Evolutionary conservation across 257 asterid species (phyloP), one percentile per base, ranked within the genome.

Genomic region (Ligustrum vulgare): DNA sequence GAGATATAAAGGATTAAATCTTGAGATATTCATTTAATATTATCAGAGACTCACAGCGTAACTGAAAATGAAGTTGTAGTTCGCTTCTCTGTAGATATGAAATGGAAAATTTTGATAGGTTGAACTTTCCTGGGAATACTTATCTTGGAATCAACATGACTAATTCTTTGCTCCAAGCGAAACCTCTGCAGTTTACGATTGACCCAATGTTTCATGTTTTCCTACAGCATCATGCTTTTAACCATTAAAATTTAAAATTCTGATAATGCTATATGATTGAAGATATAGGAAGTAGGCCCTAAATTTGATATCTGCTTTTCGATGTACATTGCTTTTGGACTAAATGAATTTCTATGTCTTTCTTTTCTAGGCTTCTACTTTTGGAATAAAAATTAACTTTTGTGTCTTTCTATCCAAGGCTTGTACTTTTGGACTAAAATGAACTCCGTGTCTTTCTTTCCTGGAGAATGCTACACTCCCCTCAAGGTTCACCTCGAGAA

Each of bases 371-470:
- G 51, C 28, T 25, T 39, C 8, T 22, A 35, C 39, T 35, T 35
- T 35, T 72, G 43, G 11, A 74, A 20, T 31, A 35, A 67, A 23
- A 77, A 69, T 65, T 73, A 51, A 63, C 22, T 69, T 77, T 60
- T 39, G 63, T 28, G n/a, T 32, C 78, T 12, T 25, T 66, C 39
- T 45, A 28, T 72, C 45, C 58, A n/a, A 31, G 32, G 63, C 28
- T 25, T 39, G 5, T 32, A 34, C 37, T 4, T 34, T 34, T 72
- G 43, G 16, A 74, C 28, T 31, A 67, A 23, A 77, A 63, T 64
- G 76, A 51, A 63, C 22, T 77, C 70, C 56, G 70, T 28, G n/a
- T 31, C 78, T 12, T n/a, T n/a, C n/a, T n/a, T n/a, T n/a, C n/a
- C n/a, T n/a, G n/a, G n/a, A n/a, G n/a, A n/a, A n/a, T n/a, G n/a